These are phyloP conservation scores for Suillus americanus DNA, from an alignment of 768 basidiomycete genomes.

Conservation along the genomic window DNA sequence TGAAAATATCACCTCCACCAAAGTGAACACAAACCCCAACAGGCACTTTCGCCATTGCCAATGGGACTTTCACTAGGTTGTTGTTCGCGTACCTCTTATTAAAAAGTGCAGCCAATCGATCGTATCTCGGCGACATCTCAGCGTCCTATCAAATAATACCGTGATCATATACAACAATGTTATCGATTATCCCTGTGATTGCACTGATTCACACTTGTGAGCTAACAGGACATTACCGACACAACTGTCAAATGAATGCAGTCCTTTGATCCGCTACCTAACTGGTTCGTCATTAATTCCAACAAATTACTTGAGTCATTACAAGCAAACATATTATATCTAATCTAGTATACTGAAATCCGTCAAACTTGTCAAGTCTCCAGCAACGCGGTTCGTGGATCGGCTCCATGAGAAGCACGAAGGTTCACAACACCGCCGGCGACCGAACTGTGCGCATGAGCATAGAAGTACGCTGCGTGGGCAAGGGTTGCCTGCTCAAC, in stretches of 20 bases:
- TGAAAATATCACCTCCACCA: background rate
- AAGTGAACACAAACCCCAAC: background rate
- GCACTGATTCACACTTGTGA: background rate
- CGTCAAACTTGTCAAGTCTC: conserved; percentile 20
- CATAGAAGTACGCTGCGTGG: conserved; percentile 42
- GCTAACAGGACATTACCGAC: background rate
- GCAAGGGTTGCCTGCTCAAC: conserved; percentile 42
- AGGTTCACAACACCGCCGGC: conserved; percentile 43
- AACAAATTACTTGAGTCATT: background rate
- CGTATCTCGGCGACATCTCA: background rate
- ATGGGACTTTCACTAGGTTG: no score
- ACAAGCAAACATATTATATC: background rate
- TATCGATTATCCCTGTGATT: background rate
- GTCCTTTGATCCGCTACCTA: background rate
- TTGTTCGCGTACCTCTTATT: background rate
- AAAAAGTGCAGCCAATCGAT: background rate
- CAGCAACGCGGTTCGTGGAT: conserved; percentile 39
- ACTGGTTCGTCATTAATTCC: background rate
- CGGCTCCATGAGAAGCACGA: conserved; percentile 39
- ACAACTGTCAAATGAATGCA: background rate
- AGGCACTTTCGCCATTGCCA: background rate
- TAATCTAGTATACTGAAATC: background rate
- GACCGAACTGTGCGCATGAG: conserved; percentile 38
- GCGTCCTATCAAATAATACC: background rate
- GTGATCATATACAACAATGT: background rate